Conservation (phyloP, 495 filamentous ascomycete genomes). For the Neurospora sp. region DNA sequence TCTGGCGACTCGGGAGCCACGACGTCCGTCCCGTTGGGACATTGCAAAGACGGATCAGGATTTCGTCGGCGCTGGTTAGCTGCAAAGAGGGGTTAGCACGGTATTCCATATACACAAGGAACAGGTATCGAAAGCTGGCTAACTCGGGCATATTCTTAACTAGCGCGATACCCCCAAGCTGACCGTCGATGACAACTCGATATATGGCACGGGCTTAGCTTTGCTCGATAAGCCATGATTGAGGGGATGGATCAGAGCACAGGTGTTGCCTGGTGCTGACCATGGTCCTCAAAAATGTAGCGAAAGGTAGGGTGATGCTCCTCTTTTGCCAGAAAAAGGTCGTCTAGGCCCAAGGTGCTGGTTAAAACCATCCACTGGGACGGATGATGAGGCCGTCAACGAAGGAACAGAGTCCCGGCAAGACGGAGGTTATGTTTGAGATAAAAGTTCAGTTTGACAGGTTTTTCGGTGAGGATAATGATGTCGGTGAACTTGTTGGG, state of each 20-base stretch:
- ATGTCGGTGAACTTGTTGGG: neutral
- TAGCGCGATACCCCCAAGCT: neutral
- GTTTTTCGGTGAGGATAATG: neutral
- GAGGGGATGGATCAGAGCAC: neutral
- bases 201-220: neutral
- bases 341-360: neutral
- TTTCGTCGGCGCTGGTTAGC: neutral
- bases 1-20: neutral
- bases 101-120: neutral
- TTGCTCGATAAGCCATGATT: neutral
- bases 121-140: neutral
- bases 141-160: neutral
- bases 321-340: neutral
- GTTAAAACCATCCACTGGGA: neutral
- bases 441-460: neutral
- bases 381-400: neutral
- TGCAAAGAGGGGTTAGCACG: neutral
- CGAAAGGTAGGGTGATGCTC: neutral
- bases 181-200: neutral
- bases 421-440: neutral
- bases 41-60: neutral
- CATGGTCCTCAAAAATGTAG: neutral
- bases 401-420: neutral
- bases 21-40: neutral
- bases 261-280: neutral